Percentiles rank a stretch among this genome's conserved stretches.
Conservation (phyloP, 345 rosid genomes). For the Barbarea vulgaris region DNA sequence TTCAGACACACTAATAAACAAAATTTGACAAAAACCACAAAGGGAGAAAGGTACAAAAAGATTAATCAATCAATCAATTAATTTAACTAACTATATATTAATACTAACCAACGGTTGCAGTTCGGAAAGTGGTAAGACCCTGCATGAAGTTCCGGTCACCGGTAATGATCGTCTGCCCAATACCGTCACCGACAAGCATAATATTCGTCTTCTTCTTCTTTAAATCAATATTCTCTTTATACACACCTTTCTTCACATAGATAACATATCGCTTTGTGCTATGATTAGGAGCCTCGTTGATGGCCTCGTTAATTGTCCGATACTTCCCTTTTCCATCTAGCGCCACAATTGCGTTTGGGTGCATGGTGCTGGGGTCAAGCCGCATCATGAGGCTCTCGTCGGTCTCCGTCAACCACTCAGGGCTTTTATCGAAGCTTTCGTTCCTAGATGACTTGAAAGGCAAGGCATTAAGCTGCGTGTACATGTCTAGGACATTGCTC, state of each 20-base stretch:
- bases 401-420: conserved; percentile 68
- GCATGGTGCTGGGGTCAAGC: conserved; percentile 41
- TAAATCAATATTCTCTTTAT: conserved; percentile 73
- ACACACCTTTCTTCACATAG: conserved; percentile 71
- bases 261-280: conserved; percentile 68
- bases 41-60: conserved; percentile 20
- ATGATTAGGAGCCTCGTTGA: conserved; percentile 68
- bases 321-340: conserved; percentile 75
- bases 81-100: not conserved
- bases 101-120: conserved; percentile 82
- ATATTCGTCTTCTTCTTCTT: conserved; percentile 74
- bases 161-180: conserved; percentile 65
- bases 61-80: not conserved
- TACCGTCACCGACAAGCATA: conserved; percentile 81
- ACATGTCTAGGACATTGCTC: conserved; percentile 54
- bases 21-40: conserved; percentile 28
- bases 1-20: conserved; percentile 22
- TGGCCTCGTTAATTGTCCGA: conserved; percentile 66
- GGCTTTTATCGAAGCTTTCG: conserved; percentile 34
- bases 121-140: conserved; percentile 95
- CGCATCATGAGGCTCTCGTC: conserved; percentile 54
- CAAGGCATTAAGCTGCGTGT: conserved; percentile 61
- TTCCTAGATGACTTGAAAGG: conserved; percentile 62
- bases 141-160: conserved; percentile 76
- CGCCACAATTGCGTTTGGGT: conserved; percentile 56